A percentile compares a stretch with the other conserved stretches of the same genome.
phyloP scores from a whole-genome alignment of 805 yeast species.

The Kazachstania martiniae region DNA sequence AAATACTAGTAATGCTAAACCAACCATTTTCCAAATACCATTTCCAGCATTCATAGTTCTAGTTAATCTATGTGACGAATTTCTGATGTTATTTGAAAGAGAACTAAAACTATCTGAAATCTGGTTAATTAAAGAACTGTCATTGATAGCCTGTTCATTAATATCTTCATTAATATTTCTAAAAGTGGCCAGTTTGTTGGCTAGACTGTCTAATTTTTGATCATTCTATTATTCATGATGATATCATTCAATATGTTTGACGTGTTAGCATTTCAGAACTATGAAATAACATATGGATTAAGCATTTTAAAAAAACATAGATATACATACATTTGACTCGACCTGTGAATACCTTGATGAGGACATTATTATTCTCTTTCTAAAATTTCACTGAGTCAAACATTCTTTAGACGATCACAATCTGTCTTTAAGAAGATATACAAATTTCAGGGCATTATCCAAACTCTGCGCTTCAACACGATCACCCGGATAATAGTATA shows the following conservation, averaged over 20 bases:
- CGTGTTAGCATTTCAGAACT: background rate
- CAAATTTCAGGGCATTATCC: too few relatives aligned
- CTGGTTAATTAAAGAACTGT: conserved; percentile 31
- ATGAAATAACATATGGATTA: background rate
- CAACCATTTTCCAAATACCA: conserved; percentile 48
- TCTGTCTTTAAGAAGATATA: too few relatives aligned
- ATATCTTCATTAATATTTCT: conserved; percentile 60
- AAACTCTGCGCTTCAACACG: too few relatives aligned
- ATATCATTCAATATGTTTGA: background rate
- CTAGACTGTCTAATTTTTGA: conserved; percentile 47
- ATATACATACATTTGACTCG: conserved; percentile 15
- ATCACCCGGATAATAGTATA: too few relatives aligned
- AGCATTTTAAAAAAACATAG: background rate
- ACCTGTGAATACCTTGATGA: conserved; percentile 24
- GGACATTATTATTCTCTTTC: conserved; percentile 23
- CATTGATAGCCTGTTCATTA: conserved; percentile 51
- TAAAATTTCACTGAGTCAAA: too few relatives aligned
- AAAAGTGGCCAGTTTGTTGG: conserved; percentile 53
- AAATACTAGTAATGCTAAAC: conserved; percentile 41
- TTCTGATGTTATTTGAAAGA: conserved; percentile 38
- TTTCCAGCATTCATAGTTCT: conserved; percentile 51
- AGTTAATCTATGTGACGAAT: conserved; percentile 41
- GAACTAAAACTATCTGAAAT: conserved; percentile 42
- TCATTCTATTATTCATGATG: conserved; percentile 40
- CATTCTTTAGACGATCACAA: too few relatives aligned